Conservation (phyloP, 2,329 filamentous ascomycete species). For the Colletotrichum destructivum region DNA sequence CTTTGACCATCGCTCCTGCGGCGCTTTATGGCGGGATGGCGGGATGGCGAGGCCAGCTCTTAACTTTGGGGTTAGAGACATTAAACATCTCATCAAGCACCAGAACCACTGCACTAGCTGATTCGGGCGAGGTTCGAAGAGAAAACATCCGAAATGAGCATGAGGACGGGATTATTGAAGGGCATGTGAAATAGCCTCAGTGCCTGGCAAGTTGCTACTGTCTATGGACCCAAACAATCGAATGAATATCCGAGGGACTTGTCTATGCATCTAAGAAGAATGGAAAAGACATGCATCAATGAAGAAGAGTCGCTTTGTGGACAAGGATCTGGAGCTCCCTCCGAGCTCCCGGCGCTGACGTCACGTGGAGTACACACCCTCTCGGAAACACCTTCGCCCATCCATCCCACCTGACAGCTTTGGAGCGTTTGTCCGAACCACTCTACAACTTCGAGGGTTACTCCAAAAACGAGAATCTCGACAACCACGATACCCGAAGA, state of each 20-base stretch:
- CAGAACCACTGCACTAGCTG: background rate
- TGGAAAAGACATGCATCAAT: background rate
- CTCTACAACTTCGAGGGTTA: conserved; percentile 14
- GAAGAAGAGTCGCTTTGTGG: background rate
- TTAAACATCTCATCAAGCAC: background rate
- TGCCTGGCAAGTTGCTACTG: background rate
- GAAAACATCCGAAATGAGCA: background rate
- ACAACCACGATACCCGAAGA: background rate
- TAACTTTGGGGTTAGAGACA: too few relatives aligned
- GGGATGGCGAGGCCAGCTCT: background rate
- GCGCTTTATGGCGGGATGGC: background rate
- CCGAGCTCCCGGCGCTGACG: conserved; percentile 34
- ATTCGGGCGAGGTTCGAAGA: background rate
- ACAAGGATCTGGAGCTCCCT: conserved; percentile 8
- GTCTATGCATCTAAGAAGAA: background rate
- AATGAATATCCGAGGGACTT: too few relatives aligned
- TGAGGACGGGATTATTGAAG: background rate
- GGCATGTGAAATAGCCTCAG: conserved; percentile 4
- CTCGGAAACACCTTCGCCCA: conserved; percentile 12
- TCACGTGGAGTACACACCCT: conserved; percentile 32
- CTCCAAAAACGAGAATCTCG: background rate
- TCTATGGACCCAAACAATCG: background rate
- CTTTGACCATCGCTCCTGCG: background rate
- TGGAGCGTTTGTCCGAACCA: conserved; percentile 7
- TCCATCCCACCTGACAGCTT: conserved; percentile 23